Evolutionary conservation across 2,329 filamentous ascomycete species (phyloP), one percentile per base, ranked within the genome.

Genomic region (Fusarium illudens): DNA sequence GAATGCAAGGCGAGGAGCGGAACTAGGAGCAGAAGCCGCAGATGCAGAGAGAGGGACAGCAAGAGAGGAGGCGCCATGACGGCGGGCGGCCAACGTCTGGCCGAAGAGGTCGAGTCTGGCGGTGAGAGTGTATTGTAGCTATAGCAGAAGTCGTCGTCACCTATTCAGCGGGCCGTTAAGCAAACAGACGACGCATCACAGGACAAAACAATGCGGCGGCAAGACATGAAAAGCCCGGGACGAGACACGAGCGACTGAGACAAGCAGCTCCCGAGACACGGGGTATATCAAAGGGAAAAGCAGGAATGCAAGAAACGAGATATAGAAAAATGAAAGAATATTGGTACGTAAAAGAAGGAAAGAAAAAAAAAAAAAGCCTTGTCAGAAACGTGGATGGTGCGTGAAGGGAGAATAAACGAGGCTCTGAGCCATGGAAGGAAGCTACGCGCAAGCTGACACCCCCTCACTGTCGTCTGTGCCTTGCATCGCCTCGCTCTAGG

Each of bases 81-180:
- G 52, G 58, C 42, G 33, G 62, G 52, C 19, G 46, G 17, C 25
- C 27, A 49, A 32, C 29, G 22, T 49, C 44, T 32, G 44, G 27
- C 29, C n/a, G 42, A 12, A 5, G 17, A 15, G 27, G 25, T 32
- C 34, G 42, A 44, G 11, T 42, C 17, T 17, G 52, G 37, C 62
- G 46, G 65, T 69, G 70, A 63, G 65, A 62, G 62, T 65, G 48
- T 61, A 62, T 42, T 25, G 42, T 58, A 60, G 30, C 44, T 63
- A 62, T 48, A n/a, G 48, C 55, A 59, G 32, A 34, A 60, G 60
- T 63, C 60, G 70, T 72, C 67, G 70, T 72, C 58, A n/a, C n/a
- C n/a, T n/a, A 72, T 65, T 65, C 50, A 67, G 54, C 50, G 27
- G 39, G 39, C 39, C n/a, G 27, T 20, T 58, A 62, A 58, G 53